Evolutionary conservation across 176 grass and related monocot species (phyloP), one percentile per base, ranked within the genome.

Genomic region (Canna indica): DNA sequence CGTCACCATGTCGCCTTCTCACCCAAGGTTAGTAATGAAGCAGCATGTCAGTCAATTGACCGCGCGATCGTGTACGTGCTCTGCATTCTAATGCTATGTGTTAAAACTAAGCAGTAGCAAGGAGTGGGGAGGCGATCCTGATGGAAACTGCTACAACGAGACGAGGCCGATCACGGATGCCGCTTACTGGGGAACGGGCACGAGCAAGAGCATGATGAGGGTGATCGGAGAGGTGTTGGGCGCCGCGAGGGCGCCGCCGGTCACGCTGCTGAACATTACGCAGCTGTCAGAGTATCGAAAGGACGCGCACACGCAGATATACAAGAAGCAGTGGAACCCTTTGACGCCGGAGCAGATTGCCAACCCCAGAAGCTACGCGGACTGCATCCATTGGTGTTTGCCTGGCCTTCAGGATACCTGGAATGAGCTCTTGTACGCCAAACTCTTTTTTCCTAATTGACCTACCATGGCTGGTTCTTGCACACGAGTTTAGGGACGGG

Each of bases 331-430:
- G 60, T 93, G 89, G 94, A 84, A 59, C 39, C 89, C 84, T 0
- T 75, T 90, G 15, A 90, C 89, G 17, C 75, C 82, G 0, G 82
- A 87, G 82, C 86, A 99, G 74, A 64, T 99, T 0, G 84, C 84
- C 0, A 89, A 82, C 72, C 94, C 94, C 1, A 78, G 71, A 61
- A 99, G 94, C 76, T 99, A 99, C 1, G 86, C 94, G 0, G 94
- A 93, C 50, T 99, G 94, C 74, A 78, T 78, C 12, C 94, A 93
- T 48, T 99, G 94, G 94, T 99, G 94, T 60, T 77, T 99, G 25
- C 94, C 94, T 0, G 94, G 94, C 3, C 84, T 99, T 63, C 94
- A 92, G 75, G 94, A 99, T 59, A 99, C 89, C 0, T 99, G 94
- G 94, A 99, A 99, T 12, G 86, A 99, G 79, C 84, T 99, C 73